Conservation (phyloP, 768 basidiomycete species). For the Cystofilobasidium capitatum region DNA sequence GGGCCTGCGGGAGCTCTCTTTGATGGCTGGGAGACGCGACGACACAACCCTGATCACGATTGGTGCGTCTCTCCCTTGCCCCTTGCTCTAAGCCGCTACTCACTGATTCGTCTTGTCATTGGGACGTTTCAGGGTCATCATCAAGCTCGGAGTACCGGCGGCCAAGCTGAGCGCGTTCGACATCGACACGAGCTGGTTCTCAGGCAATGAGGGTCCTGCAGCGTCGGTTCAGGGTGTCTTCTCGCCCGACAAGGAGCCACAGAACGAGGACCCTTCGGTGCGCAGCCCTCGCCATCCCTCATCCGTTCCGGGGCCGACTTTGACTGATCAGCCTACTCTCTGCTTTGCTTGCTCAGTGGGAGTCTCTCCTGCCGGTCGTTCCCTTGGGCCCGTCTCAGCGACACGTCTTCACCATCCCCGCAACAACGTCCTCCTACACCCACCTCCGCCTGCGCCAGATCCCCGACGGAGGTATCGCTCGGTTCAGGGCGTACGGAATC, state of each 20-base stretch:
- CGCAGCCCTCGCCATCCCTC: background rate
- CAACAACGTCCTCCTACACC: slow-evolving; percentile 48
- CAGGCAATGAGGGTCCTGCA: slow-evolving; percentile 61
- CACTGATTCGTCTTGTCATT: background rate
- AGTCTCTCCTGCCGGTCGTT: slow-evolving; percentile 62
- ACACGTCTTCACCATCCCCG: slow-evolving; percentile 71
- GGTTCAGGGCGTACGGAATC: slow-evolving; percentile 81
- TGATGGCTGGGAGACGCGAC: slow-evolving; percentile 85
- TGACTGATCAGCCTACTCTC: background rate
- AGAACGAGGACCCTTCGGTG: slow-evolving; percentile 17
- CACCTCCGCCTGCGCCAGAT: slow-evolving; percentile 89
- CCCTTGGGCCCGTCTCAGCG: slow-evolving; percentile 71
- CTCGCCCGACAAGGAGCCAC: slow-evolving; percentile 42
- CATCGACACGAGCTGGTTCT: slow-evolving; percentile 90
- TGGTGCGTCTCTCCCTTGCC: slow-evolving; percentile 50
- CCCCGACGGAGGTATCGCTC: slow-evolving; percentile 93
- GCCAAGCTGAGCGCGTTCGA: slow-evolving; percentile 73
- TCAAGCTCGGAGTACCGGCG: slow-evolving; percentile 64
- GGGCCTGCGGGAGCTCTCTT: slow-evolving; percentile 90
- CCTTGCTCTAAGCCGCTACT: background rate
- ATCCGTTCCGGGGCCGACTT: slow-evolving; percentile 33
- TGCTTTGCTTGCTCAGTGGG: slow-evolving; percentile 49
- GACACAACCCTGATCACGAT: slow-evolving; percentile 81
- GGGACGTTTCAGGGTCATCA: slow-evolving; percentile 63
- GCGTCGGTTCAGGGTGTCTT: slow-evolving; percentile 57